phyloP scores from a whole-genome alignment of 192 early-diverging fungal species.

The Backusella liffmaniae region DNA sequence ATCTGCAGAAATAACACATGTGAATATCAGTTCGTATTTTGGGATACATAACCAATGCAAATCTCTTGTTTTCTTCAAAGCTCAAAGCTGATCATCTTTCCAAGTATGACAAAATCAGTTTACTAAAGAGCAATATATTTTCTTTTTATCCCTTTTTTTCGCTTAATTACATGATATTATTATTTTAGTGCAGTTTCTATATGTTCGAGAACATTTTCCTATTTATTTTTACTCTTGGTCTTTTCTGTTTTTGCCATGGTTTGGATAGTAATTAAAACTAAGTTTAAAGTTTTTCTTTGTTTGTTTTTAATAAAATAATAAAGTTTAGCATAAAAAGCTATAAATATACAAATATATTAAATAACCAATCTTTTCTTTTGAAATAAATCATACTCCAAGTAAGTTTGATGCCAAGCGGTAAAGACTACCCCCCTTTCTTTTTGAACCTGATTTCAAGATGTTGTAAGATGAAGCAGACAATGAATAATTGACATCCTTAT shows the following conservation, averaged over 20 bases:
- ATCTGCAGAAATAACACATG: not conserved
- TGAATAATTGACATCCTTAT: not conserved
- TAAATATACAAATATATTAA: slow-evolving; percentile 8
- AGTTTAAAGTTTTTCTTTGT: not conserved
- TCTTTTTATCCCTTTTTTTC: not conserved
- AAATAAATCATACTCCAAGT: not conserved
- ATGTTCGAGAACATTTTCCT: not conserved
- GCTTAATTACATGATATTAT: not conserved
- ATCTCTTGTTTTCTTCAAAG: not conserved
- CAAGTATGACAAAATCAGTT: not conserved
- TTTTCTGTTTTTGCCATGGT: slow-evolving; percentile 1
- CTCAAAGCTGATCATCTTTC: not conserved
- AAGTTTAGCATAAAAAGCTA: not conserved
- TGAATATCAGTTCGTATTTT: not conserved
- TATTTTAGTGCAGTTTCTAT: not conserved
- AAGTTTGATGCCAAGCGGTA: not conserved
- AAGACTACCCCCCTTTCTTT: not conserved
- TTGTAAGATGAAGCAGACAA: not conserved
- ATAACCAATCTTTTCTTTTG: not conserved
- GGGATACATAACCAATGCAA: not conserved
- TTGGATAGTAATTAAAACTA: not conserved
- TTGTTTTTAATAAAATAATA: slow-evolving; percentile 7
- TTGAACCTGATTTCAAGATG: not conserved
- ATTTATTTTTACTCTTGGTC: not conserved
- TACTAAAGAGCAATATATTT: not conserved